Base-by-base conservation (phyloP, 2,329 filamentous ascomycete genomes). In the Phialemoniopsis sp. region DNA sequence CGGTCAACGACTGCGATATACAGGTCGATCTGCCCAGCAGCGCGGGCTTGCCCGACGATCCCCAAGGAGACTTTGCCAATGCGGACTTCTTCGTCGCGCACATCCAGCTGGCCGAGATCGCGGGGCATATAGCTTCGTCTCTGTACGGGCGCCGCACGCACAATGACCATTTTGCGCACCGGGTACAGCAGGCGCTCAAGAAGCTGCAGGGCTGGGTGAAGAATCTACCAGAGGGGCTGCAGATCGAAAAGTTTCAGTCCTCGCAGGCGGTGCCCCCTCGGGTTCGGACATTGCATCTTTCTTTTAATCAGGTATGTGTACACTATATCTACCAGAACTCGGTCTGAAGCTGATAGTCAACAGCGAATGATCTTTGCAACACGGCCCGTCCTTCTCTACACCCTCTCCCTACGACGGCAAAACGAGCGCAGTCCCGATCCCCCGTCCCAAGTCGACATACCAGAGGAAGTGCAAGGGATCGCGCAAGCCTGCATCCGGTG, bases 1-100 rank as follows among this genome's bases (percentile, higher is more conserved):
- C 68, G 30, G 64, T 75, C 7, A 60, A 63, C 10, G 70, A 75
- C 37, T 60, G 68, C 29, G 70, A 72, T 14, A 72, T 73, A 4
- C 56, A 66, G 29, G 63, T 69, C 5, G 62, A 68, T 19, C 46
- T 66, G 5, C 69, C 68, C 0, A n/a, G n/a, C n/a, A n/a, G n/a
- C n/a, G n/a, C n/a, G n/a, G n/a, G n/a, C n/a, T n/a, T n/a, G n/a
- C 63, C 63, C 0, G 57, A 62, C 32, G 66, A 2, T 53, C 56
- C 0, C 44, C 32, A 40, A 4, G 49, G 54, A 7, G 59, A 64
- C 26, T 63, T 63, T 32, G 51, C 45, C 2, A 58, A 63, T n/a
- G 47, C 52, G 2, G 51, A 50, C 2, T 60, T 59, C 29, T 46
- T 54, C 17, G 46, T 54, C n/a, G 64, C 64, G 2, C 62, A 57